A percentile compares a stretch with the other conserved stretches of the same genome.
Conservation (phyloP, 208 protist species). For the Leishmania mexicana region DNA sequence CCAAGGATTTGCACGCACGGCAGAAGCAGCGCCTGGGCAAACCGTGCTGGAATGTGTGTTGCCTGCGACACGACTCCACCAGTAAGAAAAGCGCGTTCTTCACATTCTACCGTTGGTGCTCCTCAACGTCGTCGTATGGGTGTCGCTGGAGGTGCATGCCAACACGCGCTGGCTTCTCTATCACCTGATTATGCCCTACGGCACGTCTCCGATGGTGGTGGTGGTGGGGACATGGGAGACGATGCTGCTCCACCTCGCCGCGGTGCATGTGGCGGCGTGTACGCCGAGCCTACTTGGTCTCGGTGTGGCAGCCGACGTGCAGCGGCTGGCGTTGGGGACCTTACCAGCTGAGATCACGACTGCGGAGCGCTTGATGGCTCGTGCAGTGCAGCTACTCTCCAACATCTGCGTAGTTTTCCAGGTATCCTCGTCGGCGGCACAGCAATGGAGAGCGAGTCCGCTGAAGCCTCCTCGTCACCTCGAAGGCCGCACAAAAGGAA, state of each 20-base stretch:
- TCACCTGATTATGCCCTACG: conserved; percentile 22
- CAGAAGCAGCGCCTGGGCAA: conserved; percentile 2
- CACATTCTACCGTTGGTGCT: conserved; percentile 32
- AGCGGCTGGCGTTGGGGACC: conserved; percentile 39
- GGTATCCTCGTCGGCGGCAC: background rate
- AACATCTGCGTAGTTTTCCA: conserved; percentile 24
- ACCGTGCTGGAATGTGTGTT: conserved; percentile 20
- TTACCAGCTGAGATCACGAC: conserved; percentile 26
- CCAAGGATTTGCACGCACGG: background rate
- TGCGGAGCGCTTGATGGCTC: conserved; percentile 32
- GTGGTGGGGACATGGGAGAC: conserved; percentile 42
- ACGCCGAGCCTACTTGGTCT: conserved; percentile 31
- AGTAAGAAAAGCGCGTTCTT: conserved; percentile 24
- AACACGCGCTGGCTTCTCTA: conserved; percentile 21
- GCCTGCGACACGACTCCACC: conserved; percentile 28
- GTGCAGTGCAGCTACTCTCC: conserved; percentile 44
- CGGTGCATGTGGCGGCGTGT: conserved; percentile 27
- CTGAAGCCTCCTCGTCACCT: background rate
- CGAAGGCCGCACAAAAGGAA: background rate
- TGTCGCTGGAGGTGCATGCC: background rate
- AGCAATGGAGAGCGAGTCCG: background rate
- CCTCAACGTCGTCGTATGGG: conserved; percentile 24
- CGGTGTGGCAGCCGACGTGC: conserved; percentile 42
- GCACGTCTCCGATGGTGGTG: conserved; percentile 34
- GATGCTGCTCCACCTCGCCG: conserved; percentile 48